phyloP scores from a whole-genome alignment of 1,139 yeast genomes.

The Kurtzmaniella quercitrusa region DNA sequence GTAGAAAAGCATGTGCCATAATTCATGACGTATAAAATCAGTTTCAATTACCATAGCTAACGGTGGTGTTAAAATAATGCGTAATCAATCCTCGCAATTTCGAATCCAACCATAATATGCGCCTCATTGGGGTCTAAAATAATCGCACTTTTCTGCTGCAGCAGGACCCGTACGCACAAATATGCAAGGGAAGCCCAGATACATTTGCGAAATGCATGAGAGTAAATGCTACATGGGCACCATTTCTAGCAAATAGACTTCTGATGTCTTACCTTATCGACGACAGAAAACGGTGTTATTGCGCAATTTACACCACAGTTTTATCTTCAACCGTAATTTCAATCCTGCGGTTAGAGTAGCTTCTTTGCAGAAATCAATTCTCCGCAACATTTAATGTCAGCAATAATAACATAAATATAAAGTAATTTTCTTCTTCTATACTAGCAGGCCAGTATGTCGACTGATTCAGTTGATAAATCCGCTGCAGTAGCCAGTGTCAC shows the following conservation, averaged over 20 bases:
- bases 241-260: too few species aligned
- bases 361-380: too few species aligned
- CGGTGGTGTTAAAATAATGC: background rate
- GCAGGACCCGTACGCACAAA: background rate
- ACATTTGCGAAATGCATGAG: too few species aligned
- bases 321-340: too few species aligned
- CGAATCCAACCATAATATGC: background rate
- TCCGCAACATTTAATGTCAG: too few species aligned
- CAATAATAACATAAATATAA: too few species aligned
- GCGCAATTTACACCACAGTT: background rate
- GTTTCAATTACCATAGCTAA: too few species aligned
- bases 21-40: too few species aligned
- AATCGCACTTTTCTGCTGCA: background rate
- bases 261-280: too few species aligned
- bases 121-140: background rate
- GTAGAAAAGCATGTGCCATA: too few species aligned
- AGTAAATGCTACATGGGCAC: too few species aligned
- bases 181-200: too few species aligned
- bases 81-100: background rate
- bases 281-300: background rate
- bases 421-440: background rate
- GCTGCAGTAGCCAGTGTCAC: background rate
- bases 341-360: background rate
- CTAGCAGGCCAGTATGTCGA: background rate
- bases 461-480: background rate